phyloP scores from a whole-genome alignment of 202 grass and related monocot species.

The Saccharum hybrid region DNA sequence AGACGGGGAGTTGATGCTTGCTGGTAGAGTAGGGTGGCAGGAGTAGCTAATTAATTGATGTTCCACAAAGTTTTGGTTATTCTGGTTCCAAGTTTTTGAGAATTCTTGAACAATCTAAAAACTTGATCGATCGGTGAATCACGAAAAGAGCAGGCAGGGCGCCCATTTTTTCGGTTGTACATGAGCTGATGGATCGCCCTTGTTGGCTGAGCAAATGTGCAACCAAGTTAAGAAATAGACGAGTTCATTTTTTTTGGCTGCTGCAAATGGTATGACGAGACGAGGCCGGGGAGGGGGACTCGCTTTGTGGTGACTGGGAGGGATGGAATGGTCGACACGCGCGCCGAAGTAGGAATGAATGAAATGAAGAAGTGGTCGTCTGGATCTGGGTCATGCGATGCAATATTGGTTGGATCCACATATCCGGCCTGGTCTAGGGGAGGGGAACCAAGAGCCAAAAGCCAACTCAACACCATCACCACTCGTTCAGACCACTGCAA shows the following conservation, averaged over 20 bases:
- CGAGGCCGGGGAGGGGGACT: too few relatives aligned
- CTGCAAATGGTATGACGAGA: not conserved
- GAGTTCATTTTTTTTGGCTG: not conserved
- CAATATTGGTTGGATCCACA: too few relatives aligned
- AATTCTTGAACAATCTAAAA: constrained; percentile 11
- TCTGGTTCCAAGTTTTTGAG: constrained; percentile 25
- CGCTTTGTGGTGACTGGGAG: too few relatives aligned
- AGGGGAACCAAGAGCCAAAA: too few relatives aligned
- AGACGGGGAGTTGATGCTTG: not conserved
- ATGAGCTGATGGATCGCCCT: constrained; percentile 14
- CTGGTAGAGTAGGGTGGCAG: constrained; percentile 27
- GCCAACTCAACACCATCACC: too few relatives aligned
- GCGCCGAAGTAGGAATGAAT: too few relatives aligned
- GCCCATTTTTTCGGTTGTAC: constrained; percentile 36
- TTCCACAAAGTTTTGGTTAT: constrained; percentile 10
- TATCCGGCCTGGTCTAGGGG: too few relatives aligned
- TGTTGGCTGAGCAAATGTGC: constrained; percentile 44
- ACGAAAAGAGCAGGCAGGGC: not conserved
- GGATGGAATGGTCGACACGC: too few relatives aligned
- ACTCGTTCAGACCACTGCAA: too few relatives aligned
- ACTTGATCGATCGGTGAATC: not conserved
- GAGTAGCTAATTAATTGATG: not conserved
- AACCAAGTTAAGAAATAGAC: constrained; percentile 18
- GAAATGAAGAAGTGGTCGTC: too few relatives aligned
- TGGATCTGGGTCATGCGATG: too few relatives aligned